Percentiles rank a stretch among this genome's conserved stretches.
These are phyloP conservation scores for Phlebiopsis flavidoalba DNA, from an alignment of 768 basidiomycete species.

Conservation along the genomic window DNA sequence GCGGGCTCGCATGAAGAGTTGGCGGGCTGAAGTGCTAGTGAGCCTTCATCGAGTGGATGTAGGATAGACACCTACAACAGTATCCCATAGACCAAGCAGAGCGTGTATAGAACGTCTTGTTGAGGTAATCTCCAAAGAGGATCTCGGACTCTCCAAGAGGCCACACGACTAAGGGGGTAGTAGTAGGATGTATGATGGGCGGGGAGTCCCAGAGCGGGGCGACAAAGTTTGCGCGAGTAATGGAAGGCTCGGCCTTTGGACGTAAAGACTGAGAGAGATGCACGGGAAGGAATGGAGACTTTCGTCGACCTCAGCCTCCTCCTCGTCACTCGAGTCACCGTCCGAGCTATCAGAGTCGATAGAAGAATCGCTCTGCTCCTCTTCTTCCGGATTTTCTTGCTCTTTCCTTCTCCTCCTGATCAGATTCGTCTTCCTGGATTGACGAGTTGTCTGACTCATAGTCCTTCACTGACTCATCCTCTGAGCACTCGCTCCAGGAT, in stretches of 20 bases:
- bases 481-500: neutral
- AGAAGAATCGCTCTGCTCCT: neutral
- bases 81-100: neutral
- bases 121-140: neutral
- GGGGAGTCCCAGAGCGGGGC: neutral
- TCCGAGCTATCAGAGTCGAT: neutral
- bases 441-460: neutral
- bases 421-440: neutral
- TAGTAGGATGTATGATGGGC: neutral
- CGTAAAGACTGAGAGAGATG: neutral
- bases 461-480: neutral
- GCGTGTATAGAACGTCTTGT: neutral
- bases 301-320: neutral
- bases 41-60: neutral
- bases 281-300: neutral
- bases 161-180: neutral
- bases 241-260: neutral
- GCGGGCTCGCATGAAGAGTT: neutral
- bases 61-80: neutral
- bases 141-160: neutral
- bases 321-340: neutral
- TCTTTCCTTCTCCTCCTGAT: neutral
- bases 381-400: neutral
- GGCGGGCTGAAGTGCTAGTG: neutral
- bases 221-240: neutral